Evolutionary conservation across 2,329 filamentous ascomycete species (phyloP).

Genomic region (Nothophoma quercina): DNA sequence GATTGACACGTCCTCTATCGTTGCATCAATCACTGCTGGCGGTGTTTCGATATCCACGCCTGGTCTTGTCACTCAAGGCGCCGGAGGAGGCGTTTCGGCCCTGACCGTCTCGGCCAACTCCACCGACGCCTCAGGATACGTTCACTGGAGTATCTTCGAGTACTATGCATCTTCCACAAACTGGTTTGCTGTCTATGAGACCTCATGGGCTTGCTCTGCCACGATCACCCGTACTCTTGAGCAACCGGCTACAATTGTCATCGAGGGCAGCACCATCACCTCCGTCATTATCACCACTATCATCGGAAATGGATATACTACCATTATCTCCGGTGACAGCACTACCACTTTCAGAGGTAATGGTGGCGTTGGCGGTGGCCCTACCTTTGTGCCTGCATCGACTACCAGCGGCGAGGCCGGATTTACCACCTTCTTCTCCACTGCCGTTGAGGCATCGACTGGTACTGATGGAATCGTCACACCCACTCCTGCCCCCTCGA

Average conservation of each 20-base stretch:
- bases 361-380: slow-evolving; percentile 21
- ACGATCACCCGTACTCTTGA: slow-evolving; percentile 33
- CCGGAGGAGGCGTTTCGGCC: slow-evolving; percentile 32
- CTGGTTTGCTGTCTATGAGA: slow-evolving; percentile 37
- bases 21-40: slow-evolving; percentile 31
- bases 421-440: slow-evolving; percentile 32
- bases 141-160: slow-evolving; percentile 34
- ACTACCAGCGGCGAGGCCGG: slow-evolving; percentile 31
- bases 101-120: slow-evolving; percentile 31
- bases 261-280: slow-evolving; percentile 18
- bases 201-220: slow-evolving; percentile 36
- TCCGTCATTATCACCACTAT: slow-evolving; percentile 31
- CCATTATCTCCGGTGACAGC: slow-evolving; percentile 33
- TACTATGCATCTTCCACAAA: slow-evolving; percentile 36
- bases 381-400: slow-evolving; percentile 35
- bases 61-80: slow-evolving; percentile 27
- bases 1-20: slow-evolving; percentile 29
- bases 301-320: slow-evolving; percentile 29
- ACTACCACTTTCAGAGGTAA: slow-evolving; percentile 26
- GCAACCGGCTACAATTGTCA: slow-evolving; percentile 19
- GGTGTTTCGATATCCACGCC: slow-evolving; percentile 33
- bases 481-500: slow-evolving; percentile 14
- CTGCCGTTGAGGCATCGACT: slow-evolving; percentile 26
- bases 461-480: slow-evolving; percentile 24
- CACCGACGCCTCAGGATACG: slow-evolving; percentile 30